These are phyloP conservation scores for Lophiostoma macrostomum DNA, from an alignment of 495 filamentous ascomycete species.

Conservation along the genomic window DNA sequence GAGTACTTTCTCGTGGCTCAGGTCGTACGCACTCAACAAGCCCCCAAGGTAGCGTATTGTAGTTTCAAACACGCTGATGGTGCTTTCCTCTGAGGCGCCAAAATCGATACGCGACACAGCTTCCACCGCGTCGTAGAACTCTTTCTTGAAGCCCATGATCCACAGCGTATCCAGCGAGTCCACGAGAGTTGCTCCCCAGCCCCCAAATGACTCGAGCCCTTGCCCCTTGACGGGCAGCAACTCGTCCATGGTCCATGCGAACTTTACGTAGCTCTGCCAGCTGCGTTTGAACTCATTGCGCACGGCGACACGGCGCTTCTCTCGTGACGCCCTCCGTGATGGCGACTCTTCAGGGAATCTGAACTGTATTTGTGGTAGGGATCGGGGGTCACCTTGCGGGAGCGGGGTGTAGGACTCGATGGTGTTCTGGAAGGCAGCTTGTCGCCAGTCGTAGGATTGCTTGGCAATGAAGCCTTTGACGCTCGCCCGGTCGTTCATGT, in stretches of 20 bases:
- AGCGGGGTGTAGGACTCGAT: conserved; percentile 10
- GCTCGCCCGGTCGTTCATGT: conserved; percentile 24
- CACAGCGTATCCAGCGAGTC: conserved; percentile 41
- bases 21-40: conserved; percentile 50
- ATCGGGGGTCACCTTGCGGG: conserved; percentile 32
- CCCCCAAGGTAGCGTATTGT: conserved; percentile 52
- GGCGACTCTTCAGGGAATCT: conserved; percentile 49
- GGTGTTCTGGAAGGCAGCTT: conserved; percentile 25
- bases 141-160: conserved; percentile 43
- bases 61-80: conserved; percentile 50
- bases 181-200: conserved; percentile 43
- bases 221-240: conserved; percentile 61
- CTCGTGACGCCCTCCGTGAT: conserved; percentile 38
- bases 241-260: conserved; percentile 81
- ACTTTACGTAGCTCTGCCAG: conserved; percentile 71
- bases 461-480: conserved; percentile 2
- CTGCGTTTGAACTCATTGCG: conserved; percentile 64
- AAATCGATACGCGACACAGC: conserved; percentile 42
- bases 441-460: conserved; percentile 30
- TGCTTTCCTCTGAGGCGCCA: conserved; percentile 24
- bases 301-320: conserved; percentile 55
- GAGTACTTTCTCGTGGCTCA: conserved; percentile 43
- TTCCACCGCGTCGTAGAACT: conserved; percentile 38
- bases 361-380: conserved; percentile 53
- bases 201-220: conserved; percentile 42